These are phyloP conservation scores for Euptelea pleiosperma DNA, from an alignment of 164 flowering plant genomes.

Conservation along the genomic window DNA sequence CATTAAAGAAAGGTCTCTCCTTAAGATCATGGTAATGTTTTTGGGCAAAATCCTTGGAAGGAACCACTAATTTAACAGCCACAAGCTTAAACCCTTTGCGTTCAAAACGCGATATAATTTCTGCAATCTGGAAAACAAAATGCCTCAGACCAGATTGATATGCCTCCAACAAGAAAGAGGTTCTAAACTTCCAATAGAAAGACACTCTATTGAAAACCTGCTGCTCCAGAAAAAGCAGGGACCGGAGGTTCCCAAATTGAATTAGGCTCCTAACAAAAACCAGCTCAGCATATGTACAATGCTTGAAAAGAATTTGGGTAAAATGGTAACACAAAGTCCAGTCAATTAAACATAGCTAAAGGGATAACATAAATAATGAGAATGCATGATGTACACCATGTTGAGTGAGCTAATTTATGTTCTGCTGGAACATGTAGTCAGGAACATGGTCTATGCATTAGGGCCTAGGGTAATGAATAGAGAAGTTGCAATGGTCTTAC, in stretches of 20 bases:
- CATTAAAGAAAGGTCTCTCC: conserved; percentile 92
- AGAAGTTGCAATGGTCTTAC: too few species aligned
- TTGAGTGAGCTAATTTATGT: neutral
- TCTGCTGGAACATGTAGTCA: neutral
- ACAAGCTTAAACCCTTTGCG: conserved; percentile 95
- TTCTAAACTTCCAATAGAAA: too few species aligned
- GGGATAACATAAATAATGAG: neutral
- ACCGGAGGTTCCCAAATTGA: too few species aligned
- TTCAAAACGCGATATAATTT: conserved; percentile 89
- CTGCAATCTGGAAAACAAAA: conserved; percentile 58
- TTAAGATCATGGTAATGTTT: conserved; percentile 94
- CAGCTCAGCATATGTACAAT: too few species aligned
- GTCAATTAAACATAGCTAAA: neutral
- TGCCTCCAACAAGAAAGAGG: neutral
- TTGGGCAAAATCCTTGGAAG: conserved; percentile 87
- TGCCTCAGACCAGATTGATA: neutral
- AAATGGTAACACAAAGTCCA: neutral
- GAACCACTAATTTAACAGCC: conserved; percentile 73
- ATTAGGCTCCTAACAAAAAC: neutral
- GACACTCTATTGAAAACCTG: too few species aligned
- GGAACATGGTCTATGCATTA: neutral
- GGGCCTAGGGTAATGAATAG: too few species aligned
- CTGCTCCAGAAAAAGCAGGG: too few species aligned
- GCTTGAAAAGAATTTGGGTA: too few species aligned
- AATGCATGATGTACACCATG: neutral